Evolutionary conservation across 129 eudicot species (phyloP).

Genomic region (Arctium minus): DNA sequence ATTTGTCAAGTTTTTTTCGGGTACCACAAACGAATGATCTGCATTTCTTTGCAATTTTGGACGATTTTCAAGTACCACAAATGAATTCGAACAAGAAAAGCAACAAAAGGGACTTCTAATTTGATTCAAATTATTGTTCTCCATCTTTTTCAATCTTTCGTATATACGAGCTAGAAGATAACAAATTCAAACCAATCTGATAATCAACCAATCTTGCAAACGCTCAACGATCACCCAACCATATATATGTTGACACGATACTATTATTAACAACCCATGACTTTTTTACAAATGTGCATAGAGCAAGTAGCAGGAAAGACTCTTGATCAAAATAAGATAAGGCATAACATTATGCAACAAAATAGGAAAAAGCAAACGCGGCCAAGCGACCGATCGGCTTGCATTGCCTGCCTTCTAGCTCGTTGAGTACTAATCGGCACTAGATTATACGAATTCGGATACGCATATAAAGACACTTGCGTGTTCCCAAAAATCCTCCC

Average conservation of each 20-base stretch:
- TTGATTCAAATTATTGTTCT: neutral
- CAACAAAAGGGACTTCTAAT: neutral
- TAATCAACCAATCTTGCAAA: neutral
- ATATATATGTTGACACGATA: neutral
- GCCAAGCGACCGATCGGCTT: conserved; percentile 59
- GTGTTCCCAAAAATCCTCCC: conserved; percentile 55
- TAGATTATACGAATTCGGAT: conserved; percentile 45
- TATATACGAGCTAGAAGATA: neutral
- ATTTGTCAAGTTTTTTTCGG: no score
- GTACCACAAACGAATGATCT: no score
- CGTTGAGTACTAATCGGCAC: conserved; percentile 37
- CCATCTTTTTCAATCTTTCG: neutral
- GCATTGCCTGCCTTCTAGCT: conserved; percentile 42
- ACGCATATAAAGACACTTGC: conserved; percentile 31
- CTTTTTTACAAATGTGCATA: conserved; percentile 2
- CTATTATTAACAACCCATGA: neutral
- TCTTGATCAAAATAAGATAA: conserved; percentile 40
- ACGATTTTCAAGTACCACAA: no score
- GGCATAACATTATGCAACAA: conserved; percentile 56
- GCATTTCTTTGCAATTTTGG: no score
- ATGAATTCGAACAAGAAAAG: neutral
- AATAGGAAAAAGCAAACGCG: conserved; percentile 55
- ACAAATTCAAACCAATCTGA: neutral
- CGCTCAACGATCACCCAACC: neutral
- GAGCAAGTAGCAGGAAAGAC: neutral